Evolutionary conservation across 2,329 filamentous ascomycete genomes (phyloP), one percentile per base, ranked within the genome.

Genomic region (Furcasterigmium sp.): DNA sequence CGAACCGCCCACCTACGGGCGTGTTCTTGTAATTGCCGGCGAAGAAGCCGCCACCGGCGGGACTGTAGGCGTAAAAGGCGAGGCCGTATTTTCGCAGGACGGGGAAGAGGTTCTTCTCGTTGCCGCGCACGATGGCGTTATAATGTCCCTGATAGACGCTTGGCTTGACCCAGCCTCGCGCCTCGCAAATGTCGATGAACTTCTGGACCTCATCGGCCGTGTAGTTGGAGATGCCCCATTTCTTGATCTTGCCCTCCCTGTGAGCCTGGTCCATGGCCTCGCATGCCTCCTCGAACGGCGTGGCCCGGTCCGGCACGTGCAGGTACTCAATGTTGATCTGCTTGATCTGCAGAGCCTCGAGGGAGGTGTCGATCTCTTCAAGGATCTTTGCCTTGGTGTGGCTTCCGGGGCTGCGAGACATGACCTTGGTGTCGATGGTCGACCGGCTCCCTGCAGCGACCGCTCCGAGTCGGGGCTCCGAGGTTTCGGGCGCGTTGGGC

Each of bases 81-180:
- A 75, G 71, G 11, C 55, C 56, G 29, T 68, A 51, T 42, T 65
- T 59, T 3, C 69, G 60, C 10, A 74, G 51, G 0, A 66, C 40
- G 0, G 70, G 67, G 15, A 74, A 63, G 2, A 75, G 53, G 11
- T 63, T 59, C 25, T 58, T 57, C 44, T 76, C 73, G 6, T 55
- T 59, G 3, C 60, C 54, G 36, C 73, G 60, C 3, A 60, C 59
- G 11, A 76, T 53, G 8, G 64, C 57, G 42, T 74, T 73, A 53
- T 76, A 75, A 8, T 66, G 59, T 2, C 72, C 70, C 48, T 76
- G 66, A 46, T 72, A 75, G 3, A 72, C 66, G 5, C 54, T 59
- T 0, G 72, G 72, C 43, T 61, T 62, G 13, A 69, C 58, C 20
- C 55, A 73, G 2, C 61, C 62, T 4, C 63, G 55, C 15, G 63